Conservation (phyloP, 176 grass and related monocot species). For the Miscanthus lutarioriparius region DNA sequence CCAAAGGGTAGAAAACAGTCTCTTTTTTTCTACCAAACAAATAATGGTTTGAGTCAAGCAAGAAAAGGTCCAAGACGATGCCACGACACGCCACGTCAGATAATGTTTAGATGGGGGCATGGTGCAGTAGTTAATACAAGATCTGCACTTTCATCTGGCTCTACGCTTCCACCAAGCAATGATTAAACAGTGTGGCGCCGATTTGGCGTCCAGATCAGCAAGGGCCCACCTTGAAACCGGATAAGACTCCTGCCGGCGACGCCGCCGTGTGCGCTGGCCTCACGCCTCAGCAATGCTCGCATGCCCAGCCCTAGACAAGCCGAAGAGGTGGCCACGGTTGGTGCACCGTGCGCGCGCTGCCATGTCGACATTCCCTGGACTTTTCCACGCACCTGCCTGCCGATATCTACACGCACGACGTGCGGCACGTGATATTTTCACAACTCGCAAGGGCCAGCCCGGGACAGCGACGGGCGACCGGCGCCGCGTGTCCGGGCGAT, state of each 20-base stretch:
- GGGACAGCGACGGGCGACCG: background rate
- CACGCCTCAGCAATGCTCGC: background rate
- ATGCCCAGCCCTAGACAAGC: background rate
- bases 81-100: background rate
- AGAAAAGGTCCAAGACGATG: background rate
- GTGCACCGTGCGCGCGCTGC: background rate
- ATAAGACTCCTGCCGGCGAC: background rate
- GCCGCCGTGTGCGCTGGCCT: background rate
- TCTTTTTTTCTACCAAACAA: background rate
- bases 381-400: background rate
- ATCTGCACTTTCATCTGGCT: background rate
- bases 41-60: background rate
- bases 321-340: slow-evolving; percentile 32
- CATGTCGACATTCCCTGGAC: slow-evolving; percentile 24
- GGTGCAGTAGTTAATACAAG: background rate
- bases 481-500: too few species aligned
- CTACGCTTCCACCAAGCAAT: too few species aligned
- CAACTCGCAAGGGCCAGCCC: background rate
- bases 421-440: background rate
- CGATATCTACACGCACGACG: background rate
- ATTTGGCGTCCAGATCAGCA: slow-evolving; percentile 36
- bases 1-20: too few species aligned
- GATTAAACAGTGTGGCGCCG: background rate
- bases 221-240: background rate
- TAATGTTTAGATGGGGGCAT: background rate